A percentile compares a stretch with the other conserved stretches of the same genome.
Evolutionary conservation across 768 basidiomycete genomes (phyloP).

Genomic region (Pholiota microspora): DNA sequence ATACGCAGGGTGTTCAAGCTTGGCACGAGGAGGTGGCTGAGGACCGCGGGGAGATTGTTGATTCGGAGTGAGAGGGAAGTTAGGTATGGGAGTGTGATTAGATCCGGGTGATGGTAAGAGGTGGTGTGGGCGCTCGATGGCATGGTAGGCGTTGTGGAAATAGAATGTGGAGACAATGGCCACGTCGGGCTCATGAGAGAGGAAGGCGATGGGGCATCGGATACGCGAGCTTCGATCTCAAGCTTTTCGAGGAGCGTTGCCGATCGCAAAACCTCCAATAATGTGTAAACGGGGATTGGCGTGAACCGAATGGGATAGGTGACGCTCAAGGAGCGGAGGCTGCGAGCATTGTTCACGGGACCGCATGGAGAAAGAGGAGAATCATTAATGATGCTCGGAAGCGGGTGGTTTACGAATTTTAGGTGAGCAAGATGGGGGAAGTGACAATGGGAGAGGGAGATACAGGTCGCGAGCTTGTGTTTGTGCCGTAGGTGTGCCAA

Average conservation of each 20-base stretch:
- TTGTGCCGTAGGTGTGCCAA: background rate
- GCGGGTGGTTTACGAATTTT: conserved; percentile 13
- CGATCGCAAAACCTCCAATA: conserved; percentile 8
- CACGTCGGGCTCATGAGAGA: background rate
- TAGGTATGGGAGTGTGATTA: conserved; percentile 23
- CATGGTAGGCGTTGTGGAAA: background rate
- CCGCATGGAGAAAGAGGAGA: background rate
- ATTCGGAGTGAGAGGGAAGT: conserved; percentile 28
- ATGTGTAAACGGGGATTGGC: conserved; percentile 7
- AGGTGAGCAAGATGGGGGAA: conserved; percentile 13
- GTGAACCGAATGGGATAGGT: conserved; percentile 17
- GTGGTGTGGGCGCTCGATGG: background rate
- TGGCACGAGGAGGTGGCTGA: conserved; percentile 29
- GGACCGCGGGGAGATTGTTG: conserved; percentile 31
- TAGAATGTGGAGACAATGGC: background rate
- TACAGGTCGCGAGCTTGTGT: background rate
- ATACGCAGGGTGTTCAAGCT: conserved; percentile 27
- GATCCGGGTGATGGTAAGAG: conserved; percentile 2
- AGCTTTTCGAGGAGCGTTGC: conserved; percentile 11
- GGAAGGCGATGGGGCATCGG: background rate
- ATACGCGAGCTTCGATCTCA: conserved; percentile 15
- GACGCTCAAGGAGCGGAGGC: conserved; percentile 8
- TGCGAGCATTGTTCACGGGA: conserved; percentile 2
- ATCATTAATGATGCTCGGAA: conserved; percentile 6
- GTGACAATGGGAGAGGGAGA: conserved; percentile 8